A percentile compares a stretch with the other conserved stretches of the same genome.
phyloP scores from a whole-genome alignment of 495 filamentous ascomycete genomes.

The Penicillium fimorum region DNA sequence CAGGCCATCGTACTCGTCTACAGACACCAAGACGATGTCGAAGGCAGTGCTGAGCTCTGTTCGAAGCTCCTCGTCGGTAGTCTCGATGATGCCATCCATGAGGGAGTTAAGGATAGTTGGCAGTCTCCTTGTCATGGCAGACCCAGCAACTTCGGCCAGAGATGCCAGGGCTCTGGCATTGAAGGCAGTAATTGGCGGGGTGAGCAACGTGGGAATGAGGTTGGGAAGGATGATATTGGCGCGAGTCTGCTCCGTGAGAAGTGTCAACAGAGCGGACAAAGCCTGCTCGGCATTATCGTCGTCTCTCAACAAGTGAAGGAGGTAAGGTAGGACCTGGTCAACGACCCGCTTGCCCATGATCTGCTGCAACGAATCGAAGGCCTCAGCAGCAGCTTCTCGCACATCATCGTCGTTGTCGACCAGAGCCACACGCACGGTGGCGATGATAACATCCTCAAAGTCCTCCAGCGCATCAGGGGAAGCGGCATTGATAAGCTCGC shows the following conservation, averaged over 20 bases:
- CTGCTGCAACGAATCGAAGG: conserved; percentile 91
- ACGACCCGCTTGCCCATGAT: conserved; percentile 90
- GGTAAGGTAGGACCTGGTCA: conserved; percentile 89
- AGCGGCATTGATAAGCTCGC: conserved; percentile 90
- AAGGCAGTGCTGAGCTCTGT: conserved; percentile 75
- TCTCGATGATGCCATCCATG: conserved; percentile 84
- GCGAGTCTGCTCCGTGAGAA: conserved; percentile 88
- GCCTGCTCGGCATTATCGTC: conserved; percentile 90
- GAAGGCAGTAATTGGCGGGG: conserved; percentile 88
- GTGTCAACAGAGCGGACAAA: conserved; percentile 82
- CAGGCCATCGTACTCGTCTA: conserved; percentile 93
- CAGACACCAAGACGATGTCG: conserved; percentile 82
- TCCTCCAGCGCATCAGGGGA: conserved; percentile 87
- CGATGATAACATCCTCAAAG: conserved; percentile 91
- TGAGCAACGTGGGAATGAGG: conserved; percentile 87
- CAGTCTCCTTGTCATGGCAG: conserved; percentile 83
- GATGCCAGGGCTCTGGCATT: conserved; percentile 93
- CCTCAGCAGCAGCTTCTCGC: conserved; percentile 92
- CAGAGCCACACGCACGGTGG: conserved; percentile 87
- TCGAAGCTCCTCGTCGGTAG: conserved; percentile 71
- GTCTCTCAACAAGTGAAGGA: conserved; percentile 79
- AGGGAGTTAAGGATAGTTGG: conserved; percentile 87
- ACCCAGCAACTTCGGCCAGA: conserved; percentile 81
- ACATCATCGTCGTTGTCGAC: conserved; percentile 88
- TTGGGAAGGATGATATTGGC: conserved; percentile 96